Conservation (phyloP, 805 yeast genomes). For the Cyberlindnera samutprakarnensis region DNA sequence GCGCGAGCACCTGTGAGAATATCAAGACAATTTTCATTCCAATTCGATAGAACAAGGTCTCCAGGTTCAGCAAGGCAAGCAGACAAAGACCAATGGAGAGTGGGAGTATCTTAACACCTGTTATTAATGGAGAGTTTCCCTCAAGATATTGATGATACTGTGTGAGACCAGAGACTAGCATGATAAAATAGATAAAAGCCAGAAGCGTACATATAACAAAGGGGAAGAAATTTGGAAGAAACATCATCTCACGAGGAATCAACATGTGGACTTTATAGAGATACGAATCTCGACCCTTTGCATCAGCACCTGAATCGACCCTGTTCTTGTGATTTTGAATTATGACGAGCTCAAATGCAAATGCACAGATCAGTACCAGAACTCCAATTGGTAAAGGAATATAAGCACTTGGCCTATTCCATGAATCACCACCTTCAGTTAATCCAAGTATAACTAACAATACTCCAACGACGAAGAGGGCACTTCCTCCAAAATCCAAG, state of each 20-base stretch:
- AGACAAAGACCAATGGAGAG: slow-evolving; percentile 23
- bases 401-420: slow-evolving; percentile 34
- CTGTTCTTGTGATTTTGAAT: slow-evolving; percentile 11
- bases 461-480: slow-evolving; percentile 27
- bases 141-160: slow-evolving; percentile 24
- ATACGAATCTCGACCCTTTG: slow-evolving; percentile 10
- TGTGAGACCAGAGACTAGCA: slow-evolving; percentile 15
- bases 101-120: slow-evolving; percentile 31
- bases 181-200: slow-evolving; percentile 17
- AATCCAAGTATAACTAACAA: slow-evolving; percentile 35
- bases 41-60: slow-evolving; percentile 12
- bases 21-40: slow-evolving; percentile 18
- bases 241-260: slow-evolving; percentile 24
- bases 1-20: slow-evolving; percentile 9
- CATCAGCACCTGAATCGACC: neutral
- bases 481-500: slow-evolving; percentile 30
- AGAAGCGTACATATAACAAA: slow-evolving; percentile 17
- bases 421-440: slow-evolving; percentile 37
- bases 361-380: slow-evolving; percentile 20
- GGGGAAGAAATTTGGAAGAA: slow-evolving; percentile 21
- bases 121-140: slow-evolving; percentile 24
- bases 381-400: slow-evolving; percentile 34
- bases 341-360: slow-evolving; percentile 25
- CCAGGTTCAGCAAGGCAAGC: slow-evolving; percentile 23
- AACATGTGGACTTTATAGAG: slow-evolving; percentile 16